Conservation (phyloP, 2,329 filamentous ascomycete species). For the Beauveria brongniartii region DNA sequence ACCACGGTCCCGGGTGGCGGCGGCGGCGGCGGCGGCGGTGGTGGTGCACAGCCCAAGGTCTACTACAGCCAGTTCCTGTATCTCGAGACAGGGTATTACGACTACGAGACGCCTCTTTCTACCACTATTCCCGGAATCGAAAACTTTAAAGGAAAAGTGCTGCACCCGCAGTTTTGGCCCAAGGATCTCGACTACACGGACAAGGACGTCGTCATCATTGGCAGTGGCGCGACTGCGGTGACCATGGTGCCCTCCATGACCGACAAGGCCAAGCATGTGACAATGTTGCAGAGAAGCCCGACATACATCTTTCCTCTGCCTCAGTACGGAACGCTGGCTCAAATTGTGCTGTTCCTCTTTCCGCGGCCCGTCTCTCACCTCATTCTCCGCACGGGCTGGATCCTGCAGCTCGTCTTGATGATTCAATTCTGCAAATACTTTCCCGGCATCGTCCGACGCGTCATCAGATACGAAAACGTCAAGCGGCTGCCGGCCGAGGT, state of each 20-base stretch:
- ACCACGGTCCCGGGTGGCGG: constrained; percentile 24
- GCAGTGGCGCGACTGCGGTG: constrained; percentile 59
- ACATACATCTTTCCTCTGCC: constrained; percentile 50
- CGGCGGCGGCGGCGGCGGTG: too few species aligned
- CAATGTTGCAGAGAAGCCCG: constrained; percentile 63
- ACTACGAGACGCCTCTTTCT: constrained; percentile 53
- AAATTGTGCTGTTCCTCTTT: constrained; percentile 31
- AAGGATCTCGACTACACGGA: constrained; percentile 54
- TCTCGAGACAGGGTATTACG: constrained; percentile 56
- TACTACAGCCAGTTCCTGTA: constrained; percentile 44
- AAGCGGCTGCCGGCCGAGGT: constrained; percentile 40
- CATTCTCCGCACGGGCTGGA: constrained; percentile 39
- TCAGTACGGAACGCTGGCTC: constrained; percentile 28
- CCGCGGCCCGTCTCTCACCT: constrained; percentile 34
- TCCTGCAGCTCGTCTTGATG: constrained; percentile 32
- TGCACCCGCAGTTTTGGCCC: constrained; percentile 71
- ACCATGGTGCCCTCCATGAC: constrained; percentile 56
- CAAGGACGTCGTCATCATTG: constrained; percentile 60
- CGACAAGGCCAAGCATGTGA: constrained; percentile 49
- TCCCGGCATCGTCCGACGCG: constrained; percentile 35
- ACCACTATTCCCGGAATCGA: constrained; percentile 37
- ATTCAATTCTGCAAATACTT: constrained; percentile 41
- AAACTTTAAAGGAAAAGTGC: constrained; percentile 32
- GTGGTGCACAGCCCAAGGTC: constrained; percentile 19
- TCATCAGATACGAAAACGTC: constrained; percentile 34